These are phyloP conservation scores for Capronia epimyces DNA, from an alignment of 2,329 filamentous ascomycete species.

Conservation along the genomic window DNA sequence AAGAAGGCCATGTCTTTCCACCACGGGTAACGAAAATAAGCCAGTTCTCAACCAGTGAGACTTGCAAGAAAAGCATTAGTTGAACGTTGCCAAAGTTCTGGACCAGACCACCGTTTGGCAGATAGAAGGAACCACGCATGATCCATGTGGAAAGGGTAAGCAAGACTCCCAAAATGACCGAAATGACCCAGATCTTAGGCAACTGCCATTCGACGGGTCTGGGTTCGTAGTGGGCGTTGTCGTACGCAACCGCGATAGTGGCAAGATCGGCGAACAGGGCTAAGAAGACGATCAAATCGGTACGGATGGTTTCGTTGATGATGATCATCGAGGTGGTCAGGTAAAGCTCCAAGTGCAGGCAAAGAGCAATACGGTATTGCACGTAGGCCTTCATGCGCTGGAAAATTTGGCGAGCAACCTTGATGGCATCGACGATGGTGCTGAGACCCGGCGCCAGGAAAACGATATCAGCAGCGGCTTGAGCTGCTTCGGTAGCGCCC, in stretches of 20 bases:
- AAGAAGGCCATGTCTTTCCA: constrained; percentile 66
- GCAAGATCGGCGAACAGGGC: constrained; percentile 74
- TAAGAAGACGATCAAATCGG: constrained; percentile 71
- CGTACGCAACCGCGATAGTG: constrained; percentile 72
- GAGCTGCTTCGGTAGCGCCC: constrained; percentile 65
- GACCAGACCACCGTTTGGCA: constrained; percentile 65
- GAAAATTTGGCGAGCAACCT: constrained; percentile 69
- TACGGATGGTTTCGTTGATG: constrained; percentile 68
- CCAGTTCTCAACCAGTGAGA: constrained; percentile 92
- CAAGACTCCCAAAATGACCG: constrained; percentile 60
- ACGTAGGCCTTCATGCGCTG: constrained; percentile 74
- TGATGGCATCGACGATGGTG: constrained; percentile 68
- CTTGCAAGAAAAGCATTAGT: constrained; percentile 80
- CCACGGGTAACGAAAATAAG: constrained; percentile 94
- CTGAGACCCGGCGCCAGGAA: constrained; percentile 67
- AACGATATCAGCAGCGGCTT: constrained; percentile 68
- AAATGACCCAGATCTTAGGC: constrained; percentile 76
- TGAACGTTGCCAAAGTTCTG: constrained; percentile 70
- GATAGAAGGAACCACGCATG: constrained; percentile 64
- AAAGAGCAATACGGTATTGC: constrained; percentile 70
- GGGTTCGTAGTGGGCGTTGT: constrained; percentile 69
- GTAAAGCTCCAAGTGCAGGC: constrained; percentile 70
- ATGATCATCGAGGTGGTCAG: constrained; percentile 73
- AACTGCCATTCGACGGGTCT: constrained; percentile 75
- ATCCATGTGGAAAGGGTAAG: constrained; percentile 69